A percentile compares a stretch with the other conserved stretches of the same genome.
phyloP scores from a whole-genome alignment of 495 filamentous ascomycete genomes.

The Trichoderma gamsii region DNA sequence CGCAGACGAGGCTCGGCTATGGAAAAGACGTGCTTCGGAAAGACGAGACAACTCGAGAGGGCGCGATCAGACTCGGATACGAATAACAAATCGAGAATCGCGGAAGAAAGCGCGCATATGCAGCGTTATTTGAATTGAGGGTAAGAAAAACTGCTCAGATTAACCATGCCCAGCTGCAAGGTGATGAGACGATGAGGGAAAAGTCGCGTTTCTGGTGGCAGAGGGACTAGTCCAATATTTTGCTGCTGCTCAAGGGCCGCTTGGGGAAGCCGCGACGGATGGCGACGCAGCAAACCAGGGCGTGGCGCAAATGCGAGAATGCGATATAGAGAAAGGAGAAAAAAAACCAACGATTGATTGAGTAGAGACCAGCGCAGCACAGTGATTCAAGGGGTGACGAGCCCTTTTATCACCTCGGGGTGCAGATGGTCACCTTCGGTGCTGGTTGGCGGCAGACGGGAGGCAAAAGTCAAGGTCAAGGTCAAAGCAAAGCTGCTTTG shows the following conservation, averaged over 20 bases:
- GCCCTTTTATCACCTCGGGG: slow-evolving; percentile 3
- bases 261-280: slow-evolving; percentile 1
- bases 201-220: slow-evolving; percentile 10
- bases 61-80: not conserved
- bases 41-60: not conserved
- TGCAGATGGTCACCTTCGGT: not conserved
- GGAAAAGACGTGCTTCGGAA: not conserved
- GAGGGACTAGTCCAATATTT: not conserved
- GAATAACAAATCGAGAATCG: slow-evolving; percentile 11
- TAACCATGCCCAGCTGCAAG: not conserved
- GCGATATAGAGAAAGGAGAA: not conserved
- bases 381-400: not conserved
- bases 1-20: not conserved
- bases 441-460: not conserved
- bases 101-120: slow-evolving; percentile 11
- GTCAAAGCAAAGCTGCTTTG: slow-evolving; percentile 2
- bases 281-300: not conserved
- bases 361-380: not conserved
- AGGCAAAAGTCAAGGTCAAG: slow-evolving; percentile 10
- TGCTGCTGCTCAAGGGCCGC: not conserved
- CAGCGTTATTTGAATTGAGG: not conserved
- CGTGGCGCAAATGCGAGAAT: not conserved
- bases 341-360: not conserved
- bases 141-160: not conserved
- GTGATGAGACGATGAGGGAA: not conserved